phyloP scores from a whole-genome alignment of 78 protist genomes.

The Dictyostelium citrinum region DNA sequence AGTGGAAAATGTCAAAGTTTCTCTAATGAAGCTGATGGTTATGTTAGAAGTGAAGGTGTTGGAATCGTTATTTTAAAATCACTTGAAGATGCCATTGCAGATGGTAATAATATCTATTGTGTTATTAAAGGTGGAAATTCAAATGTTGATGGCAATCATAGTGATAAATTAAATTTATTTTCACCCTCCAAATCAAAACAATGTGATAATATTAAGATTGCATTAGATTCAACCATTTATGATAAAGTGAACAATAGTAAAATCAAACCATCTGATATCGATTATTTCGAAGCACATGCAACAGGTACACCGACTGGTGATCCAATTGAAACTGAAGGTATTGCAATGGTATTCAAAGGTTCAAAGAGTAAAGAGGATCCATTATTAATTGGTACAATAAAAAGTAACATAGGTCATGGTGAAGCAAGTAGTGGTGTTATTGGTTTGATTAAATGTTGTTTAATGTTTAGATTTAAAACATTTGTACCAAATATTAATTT shows the following conservation, averaged over 20 bases:
- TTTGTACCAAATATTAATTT: slow-evolving; percentile 56
- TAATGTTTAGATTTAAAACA: slow-evolving; percentile 29
- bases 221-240: neutral
- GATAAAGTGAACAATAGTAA: too few relatives aligned
- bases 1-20: slow-evolving; percentile 75
- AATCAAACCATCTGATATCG: neutral
- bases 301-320: slow-evolving; percentile 92
- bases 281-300: slow-evolving; percentile 88
- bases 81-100: neutral
- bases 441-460: slow-evolving; percentile 18
- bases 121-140: neutral
- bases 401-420: slow-evolving; percentile 78
- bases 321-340: slow-evolving; percentile 82
- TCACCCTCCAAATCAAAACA: slow-evolving; percentile 84
- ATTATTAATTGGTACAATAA: slow-evolving; percentile 64
- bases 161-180: slow-evolving; percentile 27
- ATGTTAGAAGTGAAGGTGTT: slow-evolving; percentile 86
- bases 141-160: slow-evolving; percentile 72
- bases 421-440: slow-evolving; percentile 64
- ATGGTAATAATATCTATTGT: slow-evolving; percentile 2
- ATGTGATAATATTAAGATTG: slow-evolving; percentile 23
- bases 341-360: slow-evolving; percentile 3
- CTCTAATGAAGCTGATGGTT: slow-evolving; percentile 89
- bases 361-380: neutral
- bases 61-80: neutral